Conservation (phyloP, 2,329 filamentous ascomycete genomes). For the Mycocentrospora acerina region DNA sequence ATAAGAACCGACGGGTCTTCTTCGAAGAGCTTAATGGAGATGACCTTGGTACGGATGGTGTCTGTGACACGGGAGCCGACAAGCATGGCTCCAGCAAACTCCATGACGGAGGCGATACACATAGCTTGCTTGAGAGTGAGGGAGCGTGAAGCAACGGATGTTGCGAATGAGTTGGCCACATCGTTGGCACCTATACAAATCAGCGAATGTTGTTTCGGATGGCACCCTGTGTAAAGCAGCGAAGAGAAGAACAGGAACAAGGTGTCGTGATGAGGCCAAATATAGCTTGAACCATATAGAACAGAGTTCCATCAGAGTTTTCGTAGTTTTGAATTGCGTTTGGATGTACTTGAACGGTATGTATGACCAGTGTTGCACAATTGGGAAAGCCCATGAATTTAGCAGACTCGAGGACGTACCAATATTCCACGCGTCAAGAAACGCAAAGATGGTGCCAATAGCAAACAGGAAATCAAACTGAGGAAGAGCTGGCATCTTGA, state of each 20-base stretch:
- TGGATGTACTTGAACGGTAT: too few species aligned
- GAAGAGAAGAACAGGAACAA: too few species aligned
- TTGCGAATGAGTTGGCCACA: slow-evolving; percentile 54
- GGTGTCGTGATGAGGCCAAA: too few species aligned
- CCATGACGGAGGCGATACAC: slow-evolving; percentile 47
- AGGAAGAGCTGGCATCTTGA: slow-evolving; percentile 42
- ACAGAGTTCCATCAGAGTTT: too few species aligned
- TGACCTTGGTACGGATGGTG: slow-evolving; percentile 52
- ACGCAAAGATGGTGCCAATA: slow-evolving; percentile 65
- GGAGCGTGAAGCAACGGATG: slow-evolving; percentile 50
- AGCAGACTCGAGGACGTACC: slow-evolving; percentile 45
- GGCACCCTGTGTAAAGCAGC: too few species aligned
- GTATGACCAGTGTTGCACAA: too few species aligned
- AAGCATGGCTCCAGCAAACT: slow-evolving; percentile 49
- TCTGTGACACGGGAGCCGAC: slow-evolving; percentile 46
- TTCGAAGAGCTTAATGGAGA: slow-evolving; percentile 48
- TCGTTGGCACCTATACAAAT: slow-evolving; percentile 50
- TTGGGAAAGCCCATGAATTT: too few species aligned
- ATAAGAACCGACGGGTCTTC: slow-evolving; percentile 52
- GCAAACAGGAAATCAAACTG: slow-evolving; percentile 66
- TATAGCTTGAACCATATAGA: too few species aligned
- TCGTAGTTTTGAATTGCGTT: too few species aligned
- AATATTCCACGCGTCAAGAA: slow-evolving; percentile 68
- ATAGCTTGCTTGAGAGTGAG: slow-evolving; percentile 52
- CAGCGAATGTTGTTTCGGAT: too few species aligned